Percentiles rank a stretch among this genome's conserved stretches.
Evolutionary conservation across 306 rosid species (phyloP).

Genomic region (Sechiopsis laciniata): DNA sequence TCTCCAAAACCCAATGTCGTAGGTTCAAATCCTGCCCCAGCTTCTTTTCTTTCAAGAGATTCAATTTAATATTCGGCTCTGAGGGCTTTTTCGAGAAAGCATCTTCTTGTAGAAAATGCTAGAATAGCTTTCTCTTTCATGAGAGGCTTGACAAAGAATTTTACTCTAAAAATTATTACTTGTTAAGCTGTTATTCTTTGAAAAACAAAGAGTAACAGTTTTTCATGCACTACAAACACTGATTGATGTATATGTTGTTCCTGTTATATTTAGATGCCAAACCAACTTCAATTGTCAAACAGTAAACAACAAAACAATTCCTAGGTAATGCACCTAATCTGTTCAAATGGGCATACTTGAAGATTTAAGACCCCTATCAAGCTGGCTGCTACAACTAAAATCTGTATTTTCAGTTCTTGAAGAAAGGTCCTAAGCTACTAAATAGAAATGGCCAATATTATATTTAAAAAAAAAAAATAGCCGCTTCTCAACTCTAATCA

Average conservation of each 20-base stretch:
- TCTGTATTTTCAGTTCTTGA: neutral
- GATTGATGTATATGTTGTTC: neutral
- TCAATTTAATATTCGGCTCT: too few species aligned
- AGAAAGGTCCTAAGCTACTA: slow-evolving; percentile 11
- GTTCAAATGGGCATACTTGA: neutral
- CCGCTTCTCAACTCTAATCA: slow-evolving; percentile 10
- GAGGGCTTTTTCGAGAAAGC: too few species aligned
- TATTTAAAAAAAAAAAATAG: neutral
- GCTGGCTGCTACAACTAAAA: slow-evolving; percentile 6
- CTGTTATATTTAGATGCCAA: neutral
- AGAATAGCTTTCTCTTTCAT: too few species aligned
- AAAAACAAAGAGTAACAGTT: neutral
- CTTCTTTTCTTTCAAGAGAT: too few species aligned
- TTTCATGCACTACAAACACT: neutral
- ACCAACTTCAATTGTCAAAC: neutral
- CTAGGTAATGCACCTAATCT: neutral
- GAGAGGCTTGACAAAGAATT: too few species aligned
- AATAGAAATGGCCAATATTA: neutral
- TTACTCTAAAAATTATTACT: neutral
- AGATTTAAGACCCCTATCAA: neutral
- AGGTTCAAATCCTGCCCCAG: too few species aligned
- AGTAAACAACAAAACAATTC: neutral
- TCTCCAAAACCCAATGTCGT: too few species aligned
- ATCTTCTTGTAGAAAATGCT: too few species aligned
- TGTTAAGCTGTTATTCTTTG: neutral